phyloP scores from a whole-genome alignment of 805 yeast species.

The Starmerella riodocensis region DNA sequence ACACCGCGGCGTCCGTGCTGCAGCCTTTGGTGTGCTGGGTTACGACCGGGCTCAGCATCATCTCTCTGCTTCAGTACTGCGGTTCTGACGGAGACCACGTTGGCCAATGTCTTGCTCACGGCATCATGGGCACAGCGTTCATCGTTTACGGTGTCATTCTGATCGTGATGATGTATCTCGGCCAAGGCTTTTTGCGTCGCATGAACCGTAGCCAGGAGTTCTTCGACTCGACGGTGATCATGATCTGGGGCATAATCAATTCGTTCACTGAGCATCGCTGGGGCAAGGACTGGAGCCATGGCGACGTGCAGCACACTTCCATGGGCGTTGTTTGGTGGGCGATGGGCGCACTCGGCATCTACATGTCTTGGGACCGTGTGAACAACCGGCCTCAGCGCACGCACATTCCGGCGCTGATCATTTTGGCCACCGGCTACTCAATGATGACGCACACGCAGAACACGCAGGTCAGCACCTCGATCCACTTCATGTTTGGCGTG shows the following conservation, averaged over 20 bases:
- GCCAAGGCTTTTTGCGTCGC: constrained; percentile 41
- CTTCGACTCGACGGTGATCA: constrained; percentile 68
- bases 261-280: constrained; percentile 95
- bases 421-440: constrained; percentile 84
- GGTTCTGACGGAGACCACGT: constrained; percentile 50
- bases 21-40: constrained; percentile 55
- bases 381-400: constrained; percentile 39
- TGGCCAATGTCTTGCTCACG: constrained; percentile 95
- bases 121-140: constrained; percentile 89
- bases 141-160: constrained; percentile 65
- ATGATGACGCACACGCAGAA: constrained; percentile 84
- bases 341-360: constrained; percentile 78
- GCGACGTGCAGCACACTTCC: constrained; percentile 88
- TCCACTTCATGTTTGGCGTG: constrained; percentile 76
- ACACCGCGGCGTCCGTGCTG: constrained; percentile 25
- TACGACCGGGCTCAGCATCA: constrained; percentile 65
- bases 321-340: constrained; percentile 98
- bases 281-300: constrained; percentile 89
- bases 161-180: constrained; percentile 51
- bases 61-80: constrained; percentile 79
- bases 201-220: constrained; percentile 60
- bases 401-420: constrained; percentile 66
- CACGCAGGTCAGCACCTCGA: constrained; percentile 64
- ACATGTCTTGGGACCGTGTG: constrained; percentile 48
- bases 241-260: constrained; percentile 82